Evolutionary conservation across 2,329 filamentous ascomycete genomes (phyloP), one percentile per base, ranked within the genome.

Genomic region (Atkinsonella hypoxylon): DNA sequence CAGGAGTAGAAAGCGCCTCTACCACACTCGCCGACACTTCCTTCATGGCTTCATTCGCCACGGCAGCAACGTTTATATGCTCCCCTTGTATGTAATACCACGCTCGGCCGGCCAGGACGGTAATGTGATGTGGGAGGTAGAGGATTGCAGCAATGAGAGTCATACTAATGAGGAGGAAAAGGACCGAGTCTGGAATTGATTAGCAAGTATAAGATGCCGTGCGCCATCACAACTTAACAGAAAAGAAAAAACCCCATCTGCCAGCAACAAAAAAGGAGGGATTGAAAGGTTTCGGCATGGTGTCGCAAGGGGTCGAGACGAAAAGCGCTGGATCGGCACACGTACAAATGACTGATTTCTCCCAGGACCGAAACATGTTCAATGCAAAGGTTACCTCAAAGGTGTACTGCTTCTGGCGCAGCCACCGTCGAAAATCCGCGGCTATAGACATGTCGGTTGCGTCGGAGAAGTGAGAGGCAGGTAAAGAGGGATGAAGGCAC

Each of bases 331-430:
- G 41, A 44, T n/a, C 13, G 41, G 20, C 11, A 64, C 83, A 69
- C 89, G 52, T 78, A 97, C 93, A 97, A 71, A 97, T 95, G 61
- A 95, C 84, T 70, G 95, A 91, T 69, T 95, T 95, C 75, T 98
- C 93, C 48, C 86, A 89, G 1, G 89, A 86, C 38, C 90, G 96
- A 61, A 96, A 85, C 87, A 98, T 97, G 77, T 98, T 97, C 26
- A 97, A 79, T 54, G 87, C 85, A 70, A 94, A 93, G 12, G 91
- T 96, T 67, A 97, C 91, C 73, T 98, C 93, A 66, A 97, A 89
- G 75, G 97, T 93, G 75, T 97, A 96, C 67, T 90, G 83, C 78
- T 98, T 98, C 69, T 90, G 81, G 69, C 89, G 83, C 58, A 97
- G 77, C 89, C 90, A 96, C 67, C 84, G 83, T 57, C 87, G 79